These are phyloP conservation scores for Mixia osmundae DNA, from an alignment of 1,284 basidiomycete species.

Conservation along the genomic window DNA sequence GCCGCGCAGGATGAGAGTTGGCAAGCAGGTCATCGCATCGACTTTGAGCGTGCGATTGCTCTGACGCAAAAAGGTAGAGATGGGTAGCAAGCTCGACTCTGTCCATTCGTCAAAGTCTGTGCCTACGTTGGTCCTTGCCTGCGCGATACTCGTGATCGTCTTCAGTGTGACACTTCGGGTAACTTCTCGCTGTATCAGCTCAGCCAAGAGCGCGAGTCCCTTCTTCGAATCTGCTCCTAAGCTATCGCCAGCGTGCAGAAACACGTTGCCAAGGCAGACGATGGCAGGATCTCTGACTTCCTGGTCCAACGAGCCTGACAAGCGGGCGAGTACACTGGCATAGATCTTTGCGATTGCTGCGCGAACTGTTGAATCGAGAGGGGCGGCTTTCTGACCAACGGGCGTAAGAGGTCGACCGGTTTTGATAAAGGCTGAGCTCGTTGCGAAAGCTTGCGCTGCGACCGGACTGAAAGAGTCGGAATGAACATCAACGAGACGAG, in stretches of 20 bases:
- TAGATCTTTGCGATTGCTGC: too few species aligned
- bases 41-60: conserved; percentile 54
- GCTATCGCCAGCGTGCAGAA: conserved; percentile 59
- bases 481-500: conserved; percentile 47
- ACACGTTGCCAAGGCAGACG: conserved; percentile 56
- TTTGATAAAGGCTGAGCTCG: conserved; percentile 27
- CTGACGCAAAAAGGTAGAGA: conserved; percentile 50
- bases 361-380: too few species aligned
- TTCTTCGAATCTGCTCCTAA: conserved; percentile 22
- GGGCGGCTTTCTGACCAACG: conserved; percentile 14
- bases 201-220: conserved; percentile 41
- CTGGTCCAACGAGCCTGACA: too few species aligned
- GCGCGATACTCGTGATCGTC: conserved; percentile 26
- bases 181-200: conserved; percentile 38
- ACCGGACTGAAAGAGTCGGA: conserved; percentile 27
- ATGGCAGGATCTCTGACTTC: conserved; percentile 70
- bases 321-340: too few species aligned
- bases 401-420: conserved; percentile 17
- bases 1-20: conserved; percentile 48
- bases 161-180: conserved; percentile 27
- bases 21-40: conserved; percentile 55
- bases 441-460: conserved; percentile 47
- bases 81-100: conserved; percentile 43
- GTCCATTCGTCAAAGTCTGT: conserved; percentile 42
- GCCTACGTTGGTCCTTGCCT: conserved; percentile 23